These are phyloP conservation scores for Starmerella riodocensis DNA, from an alignment of 805 yeast genomes.

Conservation along the genomic window DNA sequence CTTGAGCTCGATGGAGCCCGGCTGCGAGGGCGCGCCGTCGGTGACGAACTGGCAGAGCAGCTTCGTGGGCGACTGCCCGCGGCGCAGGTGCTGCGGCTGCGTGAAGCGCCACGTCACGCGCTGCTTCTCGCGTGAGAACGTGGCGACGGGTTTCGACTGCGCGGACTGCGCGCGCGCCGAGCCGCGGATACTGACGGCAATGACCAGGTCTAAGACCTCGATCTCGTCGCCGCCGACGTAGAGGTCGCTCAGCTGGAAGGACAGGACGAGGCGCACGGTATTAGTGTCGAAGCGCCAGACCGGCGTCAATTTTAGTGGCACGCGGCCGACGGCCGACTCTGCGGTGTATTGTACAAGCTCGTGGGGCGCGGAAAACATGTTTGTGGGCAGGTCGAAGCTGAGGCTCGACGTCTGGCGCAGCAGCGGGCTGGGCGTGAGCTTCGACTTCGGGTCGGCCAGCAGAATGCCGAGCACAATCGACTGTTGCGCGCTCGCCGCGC, in stretches of 20 bases:
- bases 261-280: conserved; percentile 75
- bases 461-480: conserved; percentile 16
- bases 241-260: conserved; percentile 43
- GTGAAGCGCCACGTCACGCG: conserved; percentile 76
- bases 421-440: conserved; percentile 17
- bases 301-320: conserved; percentile 62
- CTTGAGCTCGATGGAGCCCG: conserved; percentile 54
- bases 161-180: conserved; percentile 42
- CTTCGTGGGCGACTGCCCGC: conserved; percentile 40
- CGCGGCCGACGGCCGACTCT: conserved; percentile 31
- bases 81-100: conserved; percentile 27
- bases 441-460: conserved; percentile 18
- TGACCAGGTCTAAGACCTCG: conserved; percentile 43
- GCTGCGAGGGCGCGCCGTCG: conserved; percentile 55
- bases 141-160: conserved; percentile 81
- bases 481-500: conserved; percentile 12
- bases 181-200: conserved; percentile 50
- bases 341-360: conserved; percentile 52
- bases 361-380: conserved; percentile 36
- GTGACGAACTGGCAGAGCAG: conserved; percentile 80
- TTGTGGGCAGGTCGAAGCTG: conserved; percentile 24
- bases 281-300: conserved; percentile 79
- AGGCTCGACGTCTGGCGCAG: conserved; percentile 16
- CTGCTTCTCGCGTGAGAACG: conserved; percentile 72
- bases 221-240: conserved; percentile 31